Percentiles rank a stretch among this genome's conserved stretches.
Conservation (phyloP, 495 filamentous ascomycete genomes). For the Neurospora sp. region DNA sequence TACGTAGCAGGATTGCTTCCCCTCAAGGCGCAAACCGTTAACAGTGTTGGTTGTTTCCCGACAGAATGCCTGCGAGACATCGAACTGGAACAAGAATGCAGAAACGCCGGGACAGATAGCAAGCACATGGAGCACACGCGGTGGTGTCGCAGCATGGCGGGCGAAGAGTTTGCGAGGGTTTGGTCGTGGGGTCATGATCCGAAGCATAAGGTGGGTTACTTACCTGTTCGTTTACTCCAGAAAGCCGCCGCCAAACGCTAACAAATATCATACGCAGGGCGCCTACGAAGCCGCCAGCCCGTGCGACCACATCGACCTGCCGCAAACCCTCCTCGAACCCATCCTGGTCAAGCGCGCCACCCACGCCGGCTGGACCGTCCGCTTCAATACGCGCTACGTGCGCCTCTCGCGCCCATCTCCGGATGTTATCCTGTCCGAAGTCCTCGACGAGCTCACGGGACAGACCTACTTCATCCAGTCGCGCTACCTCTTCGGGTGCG, state of each 20-base stretch:
- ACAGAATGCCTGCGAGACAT: constrained; percentile 43
- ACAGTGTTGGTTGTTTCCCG: neutral
- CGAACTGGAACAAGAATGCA: constrained; percentile 33
- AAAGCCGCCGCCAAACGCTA: constrained; percentile 1
- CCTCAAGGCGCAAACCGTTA: neutral
- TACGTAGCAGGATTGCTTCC: neutral
- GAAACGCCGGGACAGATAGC: constrained; percentile 23
- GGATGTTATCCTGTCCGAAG: constrained; percentile 25
- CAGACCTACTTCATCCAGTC: constrained; percentile 36
- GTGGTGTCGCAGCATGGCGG: constrained; percentile 46
- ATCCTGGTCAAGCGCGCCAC: constrained; percentile 37
- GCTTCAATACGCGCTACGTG: constrained; percentile 35
- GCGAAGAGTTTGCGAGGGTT: constrained; percentile 43
- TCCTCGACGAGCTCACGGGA: constrained; percentile 34
- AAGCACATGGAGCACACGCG: constrained; percentile 40
- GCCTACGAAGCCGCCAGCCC: constrained; percentile 44
- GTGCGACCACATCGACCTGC: constrained; percentile 36
- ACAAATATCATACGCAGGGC: constrained; percentile 22
- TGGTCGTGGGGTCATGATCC: constrained; percentile 46
- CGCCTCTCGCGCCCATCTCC: constrained; percentile 15
- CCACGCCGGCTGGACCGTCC: constrained; percentile 29
- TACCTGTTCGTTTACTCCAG: neutral
- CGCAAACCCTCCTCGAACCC: constrained; percentile 44
- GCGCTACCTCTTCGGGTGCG: constrained; percentile 48
- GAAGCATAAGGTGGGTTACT: constrained; percentile 22